phyloP scores from a whole-genome alignment of 2,329 filamentous ascomycete genomes.

The Lachnellula subtilissima region DNA sequence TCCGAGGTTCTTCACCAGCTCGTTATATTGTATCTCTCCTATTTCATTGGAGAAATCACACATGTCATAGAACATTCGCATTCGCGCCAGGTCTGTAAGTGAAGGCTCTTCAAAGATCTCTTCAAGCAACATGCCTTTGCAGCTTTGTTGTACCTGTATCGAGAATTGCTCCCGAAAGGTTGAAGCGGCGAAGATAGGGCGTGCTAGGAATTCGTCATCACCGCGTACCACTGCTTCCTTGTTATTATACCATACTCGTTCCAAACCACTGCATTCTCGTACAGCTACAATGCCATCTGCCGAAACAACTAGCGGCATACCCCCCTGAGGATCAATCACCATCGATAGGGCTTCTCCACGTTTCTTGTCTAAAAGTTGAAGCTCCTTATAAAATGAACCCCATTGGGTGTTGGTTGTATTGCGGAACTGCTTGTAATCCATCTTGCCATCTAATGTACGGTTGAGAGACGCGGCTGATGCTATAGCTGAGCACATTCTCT shows the following conservation, averaged over 20 bases:
- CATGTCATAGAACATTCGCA: slow-evolving; percentile 73
- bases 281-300: slow-evolving; percentile 77
- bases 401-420: slow-evolving; percentile 75
- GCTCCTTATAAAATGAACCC: slow-evolving; percentile 81
- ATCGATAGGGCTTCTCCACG: slow-evolving; percentile 77
- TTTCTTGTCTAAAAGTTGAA: slow-evolving; percentile 80
- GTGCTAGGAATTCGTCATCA: slow-evolving; percentile 51
- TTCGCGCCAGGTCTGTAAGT: slow-evolving; percentile 65
- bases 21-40: slow-evolving; percentile 72
- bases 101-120: slow-evolving; percentile 73
- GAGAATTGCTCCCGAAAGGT: slow-evolving; percentile 68
- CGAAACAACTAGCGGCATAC: slow-evolving; percentile 78
- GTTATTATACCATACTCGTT: slow-evolving; percentile 72
- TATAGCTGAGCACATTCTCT: slow-evolving; percentile 70
- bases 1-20: slow-evolving; percentile 65
- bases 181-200: slow-evolving; percentile 64
- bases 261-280: slow-evolving; percentile 72
- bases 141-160: slow-evolving; percentile 62
- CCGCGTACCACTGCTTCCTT: slow-evolving; percentile 51
- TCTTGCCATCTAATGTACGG: slow-evolving; percentile 55
- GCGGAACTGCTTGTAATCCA: slow-evolving; percentile 73
- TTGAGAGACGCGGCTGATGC: slow-evolving; percentile 63
- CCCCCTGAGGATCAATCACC: slow-evolving; percentile 63
- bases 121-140: slow-evolving; percentile 60
- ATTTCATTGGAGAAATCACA: slow-evolving; percentile 75